phyloP scores from a whole-genome alignment of 2,329 filamentous ascomycete genomes.

The Cladophialophora psammophila region DNA sequence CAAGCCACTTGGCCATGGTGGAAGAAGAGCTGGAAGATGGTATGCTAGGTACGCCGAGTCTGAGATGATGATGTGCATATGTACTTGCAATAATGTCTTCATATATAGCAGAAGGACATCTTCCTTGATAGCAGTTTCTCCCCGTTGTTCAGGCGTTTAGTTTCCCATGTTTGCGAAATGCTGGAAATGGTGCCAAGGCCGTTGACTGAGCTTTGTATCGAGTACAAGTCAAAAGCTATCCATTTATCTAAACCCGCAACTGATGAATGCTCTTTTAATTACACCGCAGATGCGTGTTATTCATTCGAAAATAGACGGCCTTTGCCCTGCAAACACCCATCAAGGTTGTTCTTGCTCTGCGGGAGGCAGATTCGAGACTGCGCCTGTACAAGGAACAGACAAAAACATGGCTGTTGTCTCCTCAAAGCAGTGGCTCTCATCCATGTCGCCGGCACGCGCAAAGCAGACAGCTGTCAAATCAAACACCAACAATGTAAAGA shows the following conservation, averaged over 20 bases:
- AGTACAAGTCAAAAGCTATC: not conserved
- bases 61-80: not conserved
- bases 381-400: not conserved
- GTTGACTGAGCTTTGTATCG: not conserved
- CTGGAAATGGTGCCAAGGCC: not conserved
- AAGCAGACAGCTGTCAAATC: not conserved
- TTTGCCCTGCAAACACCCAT: not conserved
- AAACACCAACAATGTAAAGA: not conserved
- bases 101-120: no score
- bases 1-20: conserved; percentile 73
- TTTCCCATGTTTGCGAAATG: no score
- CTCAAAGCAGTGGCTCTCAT: not conserved
- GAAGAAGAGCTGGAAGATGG: conserved; percentile 76
- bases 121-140: no score
- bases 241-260: not conserved
- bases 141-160: no score
- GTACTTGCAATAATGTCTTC: not conserved
- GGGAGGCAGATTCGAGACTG: not conserved
- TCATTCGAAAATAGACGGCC: not conserved
- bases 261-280: not conserved
- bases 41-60: conserved; percentile 62
- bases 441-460: not conserved
- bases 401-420: not conserved
- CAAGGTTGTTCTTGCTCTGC: not conserved
- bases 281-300: not conserved